phyloP scores from a whole-genome alignment of 768 basidiomycete genomes.

The Nevesoporus exiguus region DNA sequence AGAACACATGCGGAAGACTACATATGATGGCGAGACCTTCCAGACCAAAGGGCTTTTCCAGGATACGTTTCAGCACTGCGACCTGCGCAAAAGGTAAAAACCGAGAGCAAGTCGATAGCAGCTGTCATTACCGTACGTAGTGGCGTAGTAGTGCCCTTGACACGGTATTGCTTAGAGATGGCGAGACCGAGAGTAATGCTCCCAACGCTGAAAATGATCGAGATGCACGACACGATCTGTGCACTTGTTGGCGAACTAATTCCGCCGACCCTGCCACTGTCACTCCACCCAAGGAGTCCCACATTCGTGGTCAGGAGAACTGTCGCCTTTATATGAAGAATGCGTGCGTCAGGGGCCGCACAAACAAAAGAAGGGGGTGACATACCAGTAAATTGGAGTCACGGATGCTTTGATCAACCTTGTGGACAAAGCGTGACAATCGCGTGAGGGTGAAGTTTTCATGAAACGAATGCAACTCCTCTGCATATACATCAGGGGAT shows the following conservation, averaged over 20 bases:
- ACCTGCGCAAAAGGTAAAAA: conserved; percentile 18
- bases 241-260: conserved; percentile 9
- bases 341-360: neutral
- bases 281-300: conserved; percentile 23
- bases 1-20: conserved; percentile 38
- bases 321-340: conserved; percentile 19
- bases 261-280: neutral
- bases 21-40: conserved; percentile 40
- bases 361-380: neutral
- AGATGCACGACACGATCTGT: conserved; percentile 28
- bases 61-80: conserved; percentile 25
- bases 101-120: neutral
- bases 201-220: conserved; percentile 29
- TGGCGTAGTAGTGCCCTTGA: conserved; percentile 31
- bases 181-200: conserved; percentile 30
- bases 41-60: conserved; percentile 26
- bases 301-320: conserved; percentile 27
- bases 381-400: conserved; percentile 31
- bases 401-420: conserved; percentile 31
- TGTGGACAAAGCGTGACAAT: conserved; percentile 29
- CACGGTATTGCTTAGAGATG: conserved; percentile 34
- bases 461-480: conserved; percentile 27
- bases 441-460: conserved; percentile 25
- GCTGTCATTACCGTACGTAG: conserved; percentile 22
- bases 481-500: conserved; percentile 28